Conservation (phyloP, 108 stramenopile genomes). For the Ochromonas danica region DNA sequence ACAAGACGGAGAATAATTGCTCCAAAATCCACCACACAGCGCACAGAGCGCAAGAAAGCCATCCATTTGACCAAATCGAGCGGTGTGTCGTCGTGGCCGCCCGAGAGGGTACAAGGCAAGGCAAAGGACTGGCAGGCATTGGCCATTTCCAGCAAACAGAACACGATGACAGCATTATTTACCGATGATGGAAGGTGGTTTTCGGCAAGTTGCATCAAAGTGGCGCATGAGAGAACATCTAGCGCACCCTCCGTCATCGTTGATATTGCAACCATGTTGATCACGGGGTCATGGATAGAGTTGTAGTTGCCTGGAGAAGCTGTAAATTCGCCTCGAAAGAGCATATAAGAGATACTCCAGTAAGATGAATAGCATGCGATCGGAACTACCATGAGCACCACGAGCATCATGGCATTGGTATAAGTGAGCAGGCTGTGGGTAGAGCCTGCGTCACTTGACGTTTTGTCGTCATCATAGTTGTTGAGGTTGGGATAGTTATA, state of each 20-base stretch:
- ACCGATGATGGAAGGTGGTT: conserved; percentile 1
- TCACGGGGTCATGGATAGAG: conserved; percentile 27
- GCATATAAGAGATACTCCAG: conserved; percentile 22
- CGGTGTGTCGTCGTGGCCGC: conserved; percentile 28
- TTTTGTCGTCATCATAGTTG: too few species aligned
- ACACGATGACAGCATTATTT: conserved; percentile 5
- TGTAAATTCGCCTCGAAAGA: conserved; percentile 28
- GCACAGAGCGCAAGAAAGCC: not conserved
- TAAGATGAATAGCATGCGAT: not conserved
- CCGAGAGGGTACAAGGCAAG: conserved; percentile 11
- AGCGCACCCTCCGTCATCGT: conserved; percentile 34
- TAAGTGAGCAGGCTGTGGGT: too few species aligned
- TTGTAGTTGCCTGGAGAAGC: conserved; percentile 31
- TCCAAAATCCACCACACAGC: conserved; percentile 14
- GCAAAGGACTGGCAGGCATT: conserved; percentile 31
- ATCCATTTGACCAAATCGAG: conserved; percentile 22
- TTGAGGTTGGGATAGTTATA: too few species aligned
- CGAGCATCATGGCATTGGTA: conserved; percentile 10
- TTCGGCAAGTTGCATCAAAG: not conserved
- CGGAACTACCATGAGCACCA: conserved; percentile 7
- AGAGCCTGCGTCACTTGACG: too few species aligned
- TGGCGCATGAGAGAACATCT: conserved; percentile 13
- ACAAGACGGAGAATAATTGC: conserved; percentile 3
- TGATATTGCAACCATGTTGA: not conserved
- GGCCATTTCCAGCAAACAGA: conserved; percentile 19